Evolutionary conservation across 208 protist species (phyloP).

Genomic region (Acanthamoeba divionensis): DNA sequence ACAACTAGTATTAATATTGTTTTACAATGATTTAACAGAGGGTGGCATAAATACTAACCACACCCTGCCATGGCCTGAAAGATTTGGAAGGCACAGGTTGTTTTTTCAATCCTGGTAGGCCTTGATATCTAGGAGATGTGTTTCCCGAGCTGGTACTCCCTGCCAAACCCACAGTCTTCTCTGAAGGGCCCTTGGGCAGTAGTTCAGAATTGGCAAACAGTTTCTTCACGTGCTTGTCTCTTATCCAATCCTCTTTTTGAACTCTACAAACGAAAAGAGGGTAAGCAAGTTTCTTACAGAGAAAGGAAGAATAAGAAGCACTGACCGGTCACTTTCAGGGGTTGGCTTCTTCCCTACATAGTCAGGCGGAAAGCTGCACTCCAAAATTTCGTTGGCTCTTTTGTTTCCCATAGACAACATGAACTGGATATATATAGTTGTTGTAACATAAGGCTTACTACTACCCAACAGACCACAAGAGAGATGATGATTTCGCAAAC

Average conservation of each 20-base stretch:
- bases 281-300: not conserved
- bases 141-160: no score
- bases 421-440: not conserved
- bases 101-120: not conserved
- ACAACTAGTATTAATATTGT: no score
- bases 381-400: conserved; percentile 36
- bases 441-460: not conserved
- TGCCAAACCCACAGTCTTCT: no score
- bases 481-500: not conserved
- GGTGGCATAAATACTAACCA: not conserved
- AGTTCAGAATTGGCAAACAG: not conserved
- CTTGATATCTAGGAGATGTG: no score
- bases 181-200: not conserved
- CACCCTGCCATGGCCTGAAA: conserved; percentile 15
- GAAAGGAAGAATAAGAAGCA: not conserved
- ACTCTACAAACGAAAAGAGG: not conserved
- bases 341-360: not conserved
- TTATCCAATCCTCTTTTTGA: conserved; percentile 29
- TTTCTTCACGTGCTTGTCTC: conserved; percentile 40
- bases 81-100: not conserved
- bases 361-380: conserved; percentile 9
- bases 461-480: not conserved
- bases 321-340: not conserved
- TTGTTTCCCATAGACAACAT: conserved; percentile 46
- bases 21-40: not conserved